Evolutionary conservation across 768 basidiomycete genomes (phyloP).

Genomic region (Podaxis sp.): DNA sequence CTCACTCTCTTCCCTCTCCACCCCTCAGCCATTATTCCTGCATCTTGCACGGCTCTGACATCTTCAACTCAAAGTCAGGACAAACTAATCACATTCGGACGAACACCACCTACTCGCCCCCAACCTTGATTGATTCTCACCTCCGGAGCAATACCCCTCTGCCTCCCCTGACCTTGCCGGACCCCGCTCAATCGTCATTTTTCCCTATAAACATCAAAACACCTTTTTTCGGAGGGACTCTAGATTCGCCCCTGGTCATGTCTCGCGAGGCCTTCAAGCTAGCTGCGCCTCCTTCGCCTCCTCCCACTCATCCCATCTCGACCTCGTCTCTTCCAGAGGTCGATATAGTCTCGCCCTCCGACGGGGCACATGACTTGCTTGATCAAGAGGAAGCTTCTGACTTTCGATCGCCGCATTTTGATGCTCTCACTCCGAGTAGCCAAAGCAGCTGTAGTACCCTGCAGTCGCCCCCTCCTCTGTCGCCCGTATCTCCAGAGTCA

Average conservation of each 20-base stretch:
- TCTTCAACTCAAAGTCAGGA: background rate
- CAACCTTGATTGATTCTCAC: background rate
- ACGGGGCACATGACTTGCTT: background rate
- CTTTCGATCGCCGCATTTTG: background rate
- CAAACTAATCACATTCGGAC: background rate
- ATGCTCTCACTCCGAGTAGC: constrained; percentile 10
- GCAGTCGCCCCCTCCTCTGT: constrained; percentile 7
- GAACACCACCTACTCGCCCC: constrained; percentile 2
- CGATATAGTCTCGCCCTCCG: constrained; percentile 20
- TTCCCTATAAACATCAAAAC: background rate
- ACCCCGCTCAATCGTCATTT: background rate
- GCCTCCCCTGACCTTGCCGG: background rate
- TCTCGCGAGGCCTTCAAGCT: constrained; percentile 28
- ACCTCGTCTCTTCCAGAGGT: constrained; percentile 36
- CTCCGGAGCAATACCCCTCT: background rate
- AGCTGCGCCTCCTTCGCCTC: constrained; percentile 39
- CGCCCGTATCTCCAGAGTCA: background rate
- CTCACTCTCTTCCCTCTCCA: background rate
- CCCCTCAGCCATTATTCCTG: background rate
- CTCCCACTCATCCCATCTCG: constrained; percentile 39
- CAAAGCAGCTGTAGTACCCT: constrained; percentile 15
- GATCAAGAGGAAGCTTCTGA: background rate
- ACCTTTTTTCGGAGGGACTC: constrained; percentile 24
- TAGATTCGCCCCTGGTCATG: constrained; percentile 35
- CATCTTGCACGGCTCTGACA: background rate